Evolutionary conservation across 2,329 filamentous ascomycete genomes (phyloP), one percentile per base, ranked within the genome.

Genomic region (Zymoseptoria crescenta): DNA sequence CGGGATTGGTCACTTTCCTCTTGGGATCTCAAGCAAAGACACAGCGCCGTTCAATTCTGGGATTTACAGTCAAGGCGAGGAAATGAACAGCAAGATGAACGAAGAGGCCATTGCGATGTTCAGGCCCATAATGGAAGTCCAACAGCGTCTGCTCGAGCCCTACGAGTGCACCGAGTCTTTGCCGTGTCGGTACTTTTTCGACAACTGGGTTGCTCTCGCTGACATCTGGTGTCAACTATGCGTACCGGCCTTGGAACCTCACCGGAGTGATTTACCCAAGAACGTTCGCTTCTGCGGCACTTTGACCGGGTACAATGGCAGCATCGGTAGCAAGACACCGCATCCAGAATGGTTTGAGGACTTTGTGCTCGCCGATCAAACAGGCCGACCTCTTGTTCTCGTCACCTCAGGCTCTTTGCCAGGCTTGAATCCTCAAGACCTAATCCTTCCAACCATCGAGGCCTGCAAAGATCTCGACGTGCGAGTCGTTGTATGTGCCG

Each of bases 341-440:
- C 70, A 72, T 45, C 80, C 80, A 0, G 28, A 64, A 6, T 83
- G 78, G 76, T 83, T 78, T 78, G 55, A 70, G 2, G 74, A 77
- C 4, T 69, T 82, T 16, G 64, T 72, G 8, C 56, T 64, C 16
- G 74, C 75, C 51, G 68, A 73, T 20, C 77, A 75, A 57, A 75
- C 74, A 55, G 28, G 51, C 52, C 71, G 72, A 56, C 71, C 72
- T 20, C 68, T 82, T 24, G 68, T 82, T 4, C 71, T 75, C 20
- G 78, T 81, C 5, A 73, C 75, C 1, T 80, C 81, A 63, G 80
- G 80, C 4, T 82, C 80, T 2, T 63, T 79, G 2, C 60, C 56
- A 21, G 73, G 72, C 8, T 62, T 65, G 20, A 67, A 76, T 20
- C 75, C 75, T 58, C 63, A 64, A 7, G 70, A 80, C 28, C 72